Evolutionary conservation across 495 filamentous ascomycete genomes (phyloP), one percentile per base, ranked within the genome.

Genomic region (Bathelium albidoporum): DNA sequence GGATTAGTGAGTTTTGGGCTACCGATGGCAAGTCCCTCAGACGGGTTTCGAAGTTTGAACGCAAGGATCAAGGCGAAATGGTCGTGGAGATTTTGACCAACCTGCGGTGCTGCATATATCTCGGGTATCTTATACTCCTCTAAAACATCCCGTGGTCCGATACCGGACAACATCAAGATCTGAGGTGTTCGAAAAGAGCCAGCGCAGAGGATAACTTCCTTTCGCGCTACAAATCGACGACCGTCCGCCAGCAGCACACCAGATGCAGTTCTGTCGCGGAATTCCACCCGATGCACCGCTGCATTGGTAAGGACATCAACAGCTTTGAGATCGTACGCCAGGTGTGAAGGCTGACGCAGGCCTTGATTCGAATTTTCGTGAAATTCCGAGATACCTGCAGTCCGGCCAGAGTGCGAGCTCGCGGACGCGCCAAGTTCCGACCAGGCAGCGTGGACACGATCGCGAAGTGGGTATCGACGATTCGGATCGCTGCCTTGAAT

Each of bases 121-220:
- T 66, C 62, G 12, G 55, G 39, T 58, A 72, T 70, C 34, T 62
- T 44, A 36, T 55, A 39, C 10, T 61, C 43, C 22, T 64, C 26
- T 11, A 72, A 59, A 4, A 44, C 53, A 12, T 34, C 36, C 16
- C 32, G 43, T 18, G 69, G 69, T 7, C 70, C 70, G 39, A 72
- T 63, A 44, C 72, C 72, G 34, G 66, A 69, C 14, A 73, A 65
- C 65, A 72, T 68, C 1, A 73, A 59, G 41, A 68, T 26, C 62
- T 72, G 62, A 14, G 62, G 68, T 0, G 67, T 69, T 58, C 34
- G 36, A 32, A 53, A 70, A 20, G 67, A 75, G 7, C 83, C 83
- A 9, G 81, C 81, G 1, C 81, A 80, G 1, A 86, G 32, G 44
- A 87, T 83, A 49, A 87, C 78, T 68, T 86, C 83, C 58, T 79